Conservation (phyloP, 257 asterid species). For the Solanum pennellii region DNA sequence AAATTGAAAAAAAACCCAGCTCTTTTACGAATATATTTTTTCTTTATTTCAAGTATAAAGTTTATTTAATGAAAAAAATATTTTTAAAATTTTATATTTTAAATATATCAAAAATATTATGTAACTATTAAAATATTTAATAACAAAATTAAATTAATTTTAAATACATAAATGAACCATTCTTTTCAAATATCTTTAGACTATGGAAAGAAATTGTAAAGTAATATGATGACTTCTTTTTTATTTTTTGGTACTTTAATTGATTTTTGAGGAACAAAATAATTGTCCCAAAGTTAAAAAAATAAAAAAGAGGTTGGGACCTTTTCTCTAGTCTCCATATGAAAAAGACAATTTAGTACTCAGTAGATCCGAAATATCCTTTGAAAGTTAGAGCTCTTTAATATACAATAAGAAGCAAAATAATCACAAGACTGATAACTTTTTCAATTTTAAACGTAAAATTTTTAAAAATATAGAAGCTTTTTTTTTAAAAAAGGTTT, state of each 20-base stretch:
- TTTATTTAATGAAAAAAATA: not conserved
- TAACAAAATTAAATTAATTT: not conserved
- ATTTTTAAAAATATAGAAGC: not conserved
- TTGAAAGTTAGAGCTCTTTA: not conserved
- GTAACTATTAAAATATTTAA: not conserved
- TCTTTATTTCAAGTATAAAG: not conserved
- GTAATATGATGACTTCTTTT: not conserved
- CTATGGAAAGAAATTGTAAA: not conserved
- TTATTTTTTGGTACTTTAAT: not conserved
- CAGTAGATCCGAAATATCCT: not conserved
- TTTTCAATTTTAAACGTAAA: not conserved
- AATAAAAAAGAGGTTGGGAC: not conserved
- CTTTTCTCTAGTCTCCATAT: not conserved
- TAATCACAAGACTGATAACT: not conserved
- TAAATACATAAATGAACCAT: not conserved
- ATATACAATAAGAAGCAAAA: not conserved
- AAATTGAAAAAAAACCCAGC: not conserved
- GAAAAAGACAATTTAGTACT: not conserved
- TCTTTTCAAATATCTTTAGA: not conserved
- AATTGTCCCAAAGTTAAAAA: not conserved
- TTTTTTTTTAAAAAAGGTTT: not conserved
- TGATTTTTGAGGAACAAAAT: not conserved
- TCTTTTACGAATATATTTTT: not conserved
- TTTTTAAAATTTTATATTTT: not conserved
- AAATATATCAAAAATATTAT: not conserved